A percentile compares a stretch with the other conserved stretches of the same genome.
Evolutionary conservation across 306 rosid genomes (phyloP).

Genomic region (Purshia tridentata): DNA sequence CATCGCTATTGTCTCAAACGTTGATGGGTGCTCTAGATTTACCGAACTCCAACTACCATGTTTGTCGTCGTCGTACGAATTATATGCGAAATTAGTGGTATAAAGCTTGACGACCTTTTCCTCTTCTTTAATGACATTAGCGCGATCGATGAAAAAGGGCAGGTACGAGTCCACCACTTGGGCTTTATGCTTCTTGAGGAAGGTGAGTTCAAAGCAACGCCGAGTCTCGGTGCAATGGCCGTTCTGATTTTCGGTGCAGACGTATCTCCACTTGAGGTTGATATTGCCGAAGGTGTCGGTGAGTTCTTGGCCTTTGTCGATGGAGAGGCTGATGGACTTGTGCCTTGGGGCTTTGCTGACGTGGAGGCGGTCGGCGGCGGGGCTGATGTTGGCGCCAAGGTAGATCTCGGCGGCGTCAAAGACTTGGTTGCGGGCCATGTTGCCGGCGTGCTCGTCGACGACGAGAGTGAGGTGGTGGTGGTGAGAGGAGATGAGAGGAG

Average conservation of each 20-base stretch:
- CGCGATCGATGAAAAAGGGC: constrained; percentile 28
- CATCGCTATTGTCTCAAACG: constrained; percentile 41
- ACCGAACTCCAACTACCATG: constrained; percentile 22
- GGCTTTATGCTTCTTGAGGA: constrained; percentile 32
- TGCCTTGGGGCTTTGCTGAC: constrained; percentile 28
- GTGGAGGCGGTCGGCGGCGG: constrained; percentile 21
- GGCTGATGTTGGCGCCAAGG: constrained; percentile 29
- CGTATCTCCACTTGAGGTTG: constrained; percentile 29
- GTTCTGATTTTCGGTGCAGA: neutral
- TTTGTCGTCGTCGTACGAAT: neutral
- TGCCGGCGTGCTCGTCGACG: constrained; percentile 28
- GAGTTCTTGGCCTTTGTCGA: constrained; percentile 27
- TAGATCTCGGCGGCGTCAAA: constrained; percentile 37
- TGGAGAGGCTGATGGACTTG: constrained; percentile 18
- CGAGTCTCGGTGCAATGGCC: too few species aligned
- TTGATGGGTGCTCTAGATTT: constrained; percentile 41
- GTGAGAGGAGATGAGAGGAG: constrained; percentile 19
- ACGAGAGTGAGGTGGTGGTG: constrained; percentile 27
- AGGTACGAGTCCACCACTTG: constrained; percentile 24
- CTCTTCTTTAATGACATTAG: constrained; percentile 14
- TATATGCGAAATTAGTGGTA: neutral
- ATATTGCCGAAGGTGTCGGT: constrained; percentile 18
- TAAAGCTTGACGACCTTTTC: constrained; percentile 31
- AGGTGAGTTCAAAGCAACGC: constrained; percentile 25
- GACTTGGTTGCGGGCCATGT: constrained; percentile 35